Conservation (phyloP, 2,329 filamentous ascomycete genomes). For the Fonsecaea multimorphosa region DNA sequence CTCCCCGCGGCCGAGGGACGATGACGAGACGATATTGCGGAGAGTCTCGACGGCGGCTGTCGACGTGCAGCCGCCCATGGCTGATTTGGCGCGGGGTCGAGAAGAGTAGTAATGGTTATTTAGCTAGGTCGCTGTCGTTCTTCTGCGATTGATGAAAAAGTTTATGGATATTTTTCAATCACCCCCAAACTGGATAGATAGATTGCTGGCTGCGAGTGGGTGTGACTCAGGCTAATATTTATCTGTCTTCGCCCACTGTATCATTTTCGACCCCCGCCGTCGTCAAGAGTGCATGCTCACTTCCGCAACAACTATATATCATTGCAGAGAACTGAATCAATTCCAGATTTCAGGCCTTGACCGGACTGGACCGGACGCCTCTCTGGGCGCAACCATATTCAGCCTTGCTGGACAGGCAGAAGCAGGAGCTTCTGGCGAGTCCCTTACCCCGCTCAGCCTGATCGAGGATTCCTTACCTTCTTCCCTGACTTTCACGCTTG, state of each 20-base stretch:
- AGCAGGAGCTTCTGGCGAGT: no score
- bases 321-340: no score
- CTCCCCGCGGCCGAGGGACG: conserved; percentile 44
- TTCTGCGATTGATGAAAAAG: neutral
- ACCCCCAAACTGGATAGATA: neutral
- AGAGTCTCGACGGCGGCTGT: conserved; percentile 11
- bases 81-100: conserved; percentile 3
- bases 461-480: no score
- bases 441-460: no score
- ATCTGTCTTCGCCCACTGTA: neutral
- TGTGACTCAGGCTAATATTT: neutral
- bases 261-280: neutral
- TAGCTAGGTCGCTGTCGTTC: neutral
- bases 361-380: no score
- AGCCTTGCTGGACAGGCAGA: no score
- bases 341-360: no score
- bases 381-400: no score
- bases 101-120: neutral
- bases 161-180: neutral
- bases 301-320: no score
- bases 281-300: no score
- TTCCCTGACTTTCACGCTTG: no score
- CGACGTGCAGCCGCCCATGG: conserved; percentile 16
- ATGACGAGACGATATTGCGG: conserved; percentile 25
- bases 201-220: neutral